These are phyloP conservation scores for Prunus davidiana DNA, from an alignment of 306 rosid species.

Conservation along the genomic window DNA sequence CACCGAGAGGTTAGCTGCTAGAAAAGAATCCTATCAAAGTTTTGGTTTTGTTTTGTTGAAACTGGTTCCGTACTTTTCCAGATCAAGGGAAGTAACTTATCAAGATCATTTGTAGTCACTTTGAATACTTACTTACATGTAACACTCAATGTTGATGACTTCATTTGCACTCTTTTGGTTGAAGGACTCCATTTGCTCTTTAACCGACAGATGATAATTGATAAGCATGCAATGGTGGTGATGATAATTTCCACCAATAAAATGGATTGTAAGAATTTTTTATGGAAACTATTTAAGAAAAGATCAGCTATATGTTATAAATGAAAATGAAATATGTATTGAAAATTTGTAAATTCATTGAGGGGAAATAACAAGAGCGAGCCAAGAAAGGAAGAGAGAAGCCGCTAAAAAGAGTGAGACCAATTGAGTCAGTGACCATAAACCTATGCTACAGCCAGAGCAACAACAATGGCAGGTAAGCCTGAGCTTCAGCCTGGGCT, in stretches of 20 bases:
- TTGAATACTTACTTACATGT: not conserved
- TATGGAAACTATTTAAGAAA: too few species aligned
- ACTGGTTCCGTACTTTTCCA: constrained; percentile 1
- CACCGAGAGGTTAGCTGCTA: not conserved
- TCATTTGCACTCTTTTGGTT: not conserved
- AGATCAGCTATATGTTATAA: too few species aligned
- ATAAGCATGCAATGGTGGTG: too few species aligned
- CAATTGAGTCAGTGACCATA: not conserved
- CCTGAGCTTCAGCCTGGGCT: constrained; percentile 21
- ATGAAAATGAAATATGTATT: too few species aligned
- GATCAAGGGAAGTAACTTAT: not conserved
- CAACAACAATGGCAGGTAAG: constrained; percentile 27
- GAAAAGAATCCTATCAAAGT: not conserved
- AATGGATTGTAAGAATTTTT: too few species aligned
- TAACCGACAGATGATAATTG: not conserved
- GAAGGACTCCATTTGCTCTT: not conserved
- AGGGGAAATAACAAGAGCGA: not conserved
- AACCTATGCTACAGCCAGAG: constrained; percentile 2
- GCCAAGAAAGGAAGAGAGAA: too few species aligned
- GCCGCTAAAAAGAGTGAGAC: not conserved
- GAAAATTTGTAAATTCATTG: too few species aligned
- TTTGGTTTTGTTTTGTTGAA: not conserved
- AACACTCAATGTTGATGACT: not conserved
- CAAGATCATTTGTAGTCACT: not conserved
- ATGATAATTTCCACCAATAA: too few species aligned